Percentiles rank a stretch among this genome's conserved stretches.
phyloP scores from a whole-genome alignment of 2,329 filamentous ascomycete species.

The Sodiomyces alkalinus region DNA sequence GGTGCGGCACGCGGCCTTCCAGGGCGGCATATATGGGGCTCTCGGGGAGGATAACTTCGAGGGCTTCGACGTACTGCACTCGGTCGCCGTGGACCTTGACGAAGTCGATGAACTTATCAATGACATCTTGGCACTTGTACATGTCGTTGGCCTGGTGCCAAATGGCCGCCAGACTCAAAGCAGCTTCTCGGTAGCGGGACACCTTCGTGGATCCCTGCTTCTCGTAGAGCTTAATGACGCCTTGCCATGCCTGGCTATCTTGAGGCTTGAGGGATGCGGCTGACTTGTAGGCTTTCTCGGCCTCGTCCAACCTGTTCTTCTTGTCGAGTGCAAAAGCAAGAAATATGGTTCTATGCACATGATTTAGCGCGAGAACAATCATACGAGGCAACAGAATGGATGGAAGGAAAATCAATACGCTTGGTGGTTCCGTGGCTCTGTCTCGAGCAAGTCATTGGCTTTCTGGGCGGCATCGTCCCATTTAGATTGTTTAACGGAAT shows the following conservation, averaged over 20 bases:
- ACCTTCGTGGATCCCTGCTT: constrained; percentile 56
- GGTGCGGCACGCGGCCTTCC: constrained; percentile 70
- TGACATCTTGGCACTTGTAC: constrained; percentile 47
- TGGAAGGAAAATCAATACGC: constrained; percentile 35
- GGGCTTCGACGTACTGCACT: constrained; percentile 58
- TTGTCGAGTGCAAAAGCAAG: constrained; percentile 76
- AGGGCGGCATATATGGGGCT: constrained; percentile 69
- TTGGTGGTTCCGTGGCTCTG: constrained; percentile 69
- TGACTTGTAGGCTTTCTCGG: constrained; percentile 60
- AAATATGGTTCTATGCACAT: constrained; percentile 40
- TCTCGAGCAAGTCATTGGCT: constrained; percentile 51
- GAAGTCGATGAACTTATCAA: constrained; percentile 68
- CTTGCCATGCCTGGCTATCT: constrained; percentile 83
- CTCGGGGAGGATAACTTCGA: constrained; percentile 63
- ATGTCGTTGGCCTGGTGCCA: constrained; percentile 52
- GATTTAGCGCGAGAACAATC: constrained; percentile 8
- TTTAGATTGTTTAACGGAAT: constrained; percentile 62
- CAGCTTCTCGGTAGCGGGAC: constrained; percentile 58
- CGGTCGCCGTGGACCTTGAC: constrained; percentile 58
- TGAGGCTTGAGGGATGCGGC: constrained; percentile 58
- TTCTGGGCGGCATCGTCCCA: constrained; percentile 62
- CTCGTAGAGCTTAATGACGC: constrained; percentile 74
- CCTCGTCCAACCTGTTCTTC: constrained; percentile 51
- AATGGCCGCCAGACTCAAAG: constrained; percentile 58
- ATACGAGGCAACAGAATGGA: neutral